These are phyloP conservation scores for Maudiozyma pseudohumilis DNA, from an alignment of 805 yeast species.

Conservation along the genomic window DNA sequence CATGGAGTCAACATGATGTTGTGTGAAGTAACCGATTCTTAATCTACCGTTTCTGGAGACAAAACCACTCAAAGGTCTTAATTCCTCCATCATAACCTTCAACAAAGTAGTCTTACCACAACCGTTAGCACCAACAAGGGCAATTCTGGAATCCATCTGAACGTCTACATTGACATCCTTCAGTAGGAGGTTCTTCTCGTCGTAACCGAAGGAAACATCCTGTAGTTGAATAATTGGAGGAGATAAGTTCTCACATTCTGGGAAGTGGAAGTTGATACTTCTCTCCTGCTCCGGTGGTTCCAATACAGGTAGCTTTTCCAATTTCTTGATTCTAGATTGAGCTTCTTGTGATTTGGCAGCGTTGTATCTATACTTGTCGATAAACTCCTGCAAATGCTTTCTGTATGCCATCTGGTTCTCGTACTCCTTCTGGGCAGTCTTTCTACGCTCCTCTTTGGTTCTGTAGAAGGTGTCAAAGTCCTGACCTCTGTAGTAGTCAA, in stretches of 20 bases:
- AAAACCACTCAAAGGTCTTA: conserved; percentile 66
- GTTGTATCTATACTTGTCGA: conserved; percentile 92
- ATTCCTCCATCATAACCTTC: conserved; percentile 71
- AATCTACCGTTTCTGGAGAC: conserved; percentile 75
- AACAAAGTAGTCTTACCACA: conserved; percentile 96
- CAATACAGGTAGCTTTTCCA: conserved; percentile 85
- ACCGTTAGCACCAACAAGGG: conserved; percentile 97
- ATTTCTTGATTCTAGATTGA: conserved; percentile 91
- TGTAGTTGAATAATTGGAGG: conserved; percentile 90
- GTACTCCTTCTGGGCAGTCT: conserved; percentile 87
- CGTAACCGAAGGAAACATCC: conserved; percentile 80
- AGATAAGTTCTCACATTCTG: conserved; percentile 86
- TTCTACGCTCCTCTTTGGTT: conserved; percentile 90
- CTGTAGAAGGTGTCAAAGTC: conserved; percentile 88
- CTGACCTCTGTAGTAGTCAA: conserved; percentile 91
- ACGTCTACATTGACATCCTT: conserved; percentile 79
- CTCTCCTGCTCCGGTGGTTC: conserved; percentile 94
- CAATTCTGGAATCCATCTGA: conserved; percentile 89
- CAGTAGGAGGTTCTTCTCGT: conserved; percentile 51
- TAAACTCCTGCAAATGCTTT: conserved; percentile 85
- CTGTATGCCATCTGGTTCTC: conserved; percentile 96
- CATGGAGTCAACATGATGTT: conserved; percentile 98
- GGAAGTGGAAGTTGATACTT: conserved; percentile 75
- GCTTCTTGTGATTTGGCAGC: conserved; percentile 98
- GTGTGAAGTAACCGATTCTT: conserved; percentile 94